These are phyloP conservation scores for Trypanosoma congolense DNA, from an alignment of 208 protist genomes.

Conservation along the genomic window DNA sequence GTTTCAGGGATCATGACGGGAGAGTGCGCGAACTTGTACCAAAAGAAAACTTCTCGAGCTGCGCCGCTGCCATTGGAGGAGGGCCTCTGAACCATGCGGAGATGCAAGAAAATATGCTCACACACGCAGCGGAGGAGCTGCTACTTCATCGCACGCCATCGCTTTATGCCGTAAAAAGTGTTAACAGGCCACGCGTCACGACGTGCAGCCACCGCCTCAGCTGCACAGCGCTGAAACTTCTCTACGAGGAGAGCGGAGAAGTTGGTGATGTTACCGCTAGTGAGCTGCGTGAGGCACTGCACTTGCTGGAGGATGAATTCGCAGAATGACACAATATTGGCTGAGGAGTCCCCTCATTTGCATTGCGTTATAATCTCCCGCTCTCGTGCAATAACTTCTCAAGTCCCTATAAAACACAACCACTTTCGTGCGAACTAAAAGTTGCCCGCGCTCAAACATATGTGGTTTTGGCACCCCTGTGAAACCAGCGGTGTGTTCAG, in stretches of 20 bases:
- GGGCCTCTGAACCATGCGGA: no score
- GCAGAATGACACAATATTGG: background rate
- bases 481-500: no score
- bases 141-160: background rate
- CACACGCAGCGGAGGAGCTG: background rate
- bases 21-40: background rate
- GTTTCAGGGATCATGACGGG: background rate
- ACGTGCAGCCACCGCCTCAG: constrained; percentile 26
- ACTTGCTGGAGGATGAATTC: constrained; percentile 38
- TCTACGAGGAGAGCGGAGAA: constrained; percentile 36
- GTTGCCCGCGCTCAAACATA: no score
- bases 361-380: no score
- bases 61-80: background rate
- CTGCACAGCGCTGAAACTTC: constrained; percentile 36
- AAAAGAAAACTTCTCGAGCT: background rate
- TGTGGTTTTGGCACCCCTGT: no score
- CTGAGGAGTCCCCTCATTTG: no score
- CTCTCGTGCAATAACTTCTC: no score
- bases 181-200: constrained; percentile 3
- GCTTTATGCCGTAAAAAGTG: background rate
- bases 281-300: constrained; percentile 35
- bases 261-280: constrained; percentile 37
- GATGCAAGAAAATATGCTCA: background rate
- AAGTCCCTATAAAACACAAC: no score
- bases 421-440: no score